These are phyloP conservation scores for Shiraia sp. DNA, from an alignment of 2,329 filamentous ascomycete species.

Conservation along the genomic window DNA sequence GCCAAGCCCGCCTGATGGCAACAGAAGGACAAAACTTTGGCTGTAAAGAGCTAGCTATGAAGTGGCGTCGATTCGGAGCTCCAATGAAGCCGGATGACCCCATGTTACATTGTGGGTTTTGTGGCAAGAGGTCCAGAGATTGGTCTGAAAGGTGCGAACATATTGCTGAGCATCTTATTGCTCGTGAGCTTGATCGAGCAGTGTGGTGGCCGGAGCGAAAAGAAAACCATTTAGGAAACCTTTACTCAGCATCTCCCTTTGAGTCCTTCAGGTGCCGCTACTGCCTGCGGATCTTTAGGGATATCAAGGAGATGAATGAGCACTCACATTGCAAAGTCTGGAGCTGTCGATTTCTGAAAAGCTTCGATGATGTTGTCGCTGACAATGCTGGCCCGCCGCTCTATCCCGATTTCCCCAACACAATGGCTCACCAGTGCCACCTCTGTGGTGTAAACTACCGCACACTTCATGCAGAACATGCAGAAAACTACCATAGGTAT, in stretches of 20 bases:
- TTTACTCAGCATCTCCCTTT: constrained; percentile 30
- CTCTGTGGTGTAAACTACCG: constrained; percentile 40
- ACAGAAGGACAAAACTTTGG: constrained; percentile 38
- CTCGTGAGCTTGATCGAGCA: constrained; percentile 31
- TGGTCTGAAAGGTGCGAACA: constrained; percentile 40
- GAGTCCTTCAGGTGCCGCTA: constrained; percentile 41
- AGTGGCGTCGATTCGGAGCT: constrained; percentile 40
- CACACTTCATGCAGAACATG: constrained; percentile 38
- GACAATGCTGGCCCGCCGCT: constrained; percentile 38
- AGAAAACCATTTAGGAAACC: constrained; percentile 39
- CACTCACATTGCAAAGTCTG: constrained; percentile 41
- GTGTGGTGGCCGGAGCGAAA: constrained; percentile 39
- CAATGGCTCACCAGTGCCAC: constrained; percentile 42
- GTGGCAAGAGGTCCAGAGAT: constrained; percentile 35
- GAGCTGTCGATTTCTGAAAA: constrained; percentile 41
- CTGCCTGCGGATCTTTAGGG: constrained; percentile 38
- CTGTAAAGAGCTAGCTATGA: constrained; percentile 41
- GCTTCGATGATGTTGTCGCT: constrained; percentile 39
- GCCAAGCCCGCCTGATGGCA: constrained; percentile 34
- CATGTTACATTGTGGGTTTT: constrained; percentile 43
- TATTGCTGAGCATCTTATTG: constrained; percentile 37
- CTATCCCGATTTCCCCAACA: constrained; percentile 37
- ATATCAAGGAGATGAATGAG: constrained; percentile 34
- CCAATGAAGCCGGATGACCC: constrained; percentile 41
- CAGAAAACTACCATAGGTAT: constrained; percentile 38